Evolutionary conservation across 371 early-diverging fungal genomes (phyloP).

Genomic region (Mucor plumbeus): DNA sequence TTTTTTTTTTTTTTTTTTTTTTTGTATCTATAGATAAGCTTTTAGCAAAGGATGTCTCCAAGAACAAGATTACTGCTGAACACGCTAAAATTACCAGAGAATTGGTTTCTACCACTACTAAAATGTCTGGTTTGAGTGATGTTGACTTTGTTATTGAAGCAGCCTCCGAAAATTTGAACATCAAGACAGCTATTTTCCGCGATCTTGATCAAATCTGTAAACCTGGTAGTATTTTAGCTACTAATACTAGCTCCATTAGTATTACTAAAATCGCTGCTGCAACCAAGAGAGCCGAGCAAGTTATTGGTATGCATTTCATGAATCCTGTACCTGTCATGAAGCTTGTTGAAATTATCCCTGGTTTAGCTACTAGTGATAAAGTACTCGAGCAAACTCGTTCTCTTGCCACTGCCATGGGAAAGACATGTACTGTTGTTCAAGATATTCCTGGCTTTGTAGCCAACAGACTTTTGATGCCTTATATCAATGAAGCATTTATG

Average conservation of each 20-base stretch:
- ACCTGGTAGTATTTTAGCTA: conserved; percentile 85
- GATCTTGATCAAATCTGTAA: conserved; percentile 76
- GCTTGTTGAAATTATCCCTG: conserved; percentile 96
- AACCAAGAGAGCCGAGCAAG: conserved; percentile 81
- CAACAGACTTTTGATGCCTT: conserved; percentile 97
- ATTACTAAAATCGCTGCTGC: conserved; percentile 96
- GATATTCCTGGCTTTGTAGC: conserved; percentile 98
- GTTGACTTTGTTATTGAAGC: conserved; percentile 95
- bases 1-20: background rate
- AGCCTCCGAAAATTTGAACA: conserved; percentile 87
- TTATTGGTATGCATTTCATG: conserved; percentile 95
- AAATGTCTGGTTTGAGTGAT: conserved; percentile 60
- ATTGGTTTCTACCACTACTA: conserved; percentile 69
- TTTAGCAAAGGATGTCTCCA: conserved; percentile 88
- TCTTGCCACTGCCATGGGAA: conserved; percentile 89
- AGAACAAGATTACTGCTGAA: conserved; percentile 83
- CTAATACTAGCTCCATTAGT: conserved; percentile 95
- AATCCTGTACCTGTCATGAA: conserved; percentile 98
- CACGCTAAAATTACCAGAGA: conserved; percentile 71
- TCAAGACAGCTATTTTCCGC: conserved; percentile 86
- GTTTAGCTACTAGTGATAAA: conserved; percentile 77
- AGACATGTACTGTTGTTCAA: conserved; percentile 84
- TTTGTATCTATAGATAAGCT: conserved; percentile 66
- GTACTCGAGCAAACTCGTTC: conserved; percentile 78
- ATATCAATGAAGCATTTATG: conserved; percentile 96